Conservation (phyloP, 768 basidiomycete species). For the Tylopilus plumbeoviolaceoides region DNA sequence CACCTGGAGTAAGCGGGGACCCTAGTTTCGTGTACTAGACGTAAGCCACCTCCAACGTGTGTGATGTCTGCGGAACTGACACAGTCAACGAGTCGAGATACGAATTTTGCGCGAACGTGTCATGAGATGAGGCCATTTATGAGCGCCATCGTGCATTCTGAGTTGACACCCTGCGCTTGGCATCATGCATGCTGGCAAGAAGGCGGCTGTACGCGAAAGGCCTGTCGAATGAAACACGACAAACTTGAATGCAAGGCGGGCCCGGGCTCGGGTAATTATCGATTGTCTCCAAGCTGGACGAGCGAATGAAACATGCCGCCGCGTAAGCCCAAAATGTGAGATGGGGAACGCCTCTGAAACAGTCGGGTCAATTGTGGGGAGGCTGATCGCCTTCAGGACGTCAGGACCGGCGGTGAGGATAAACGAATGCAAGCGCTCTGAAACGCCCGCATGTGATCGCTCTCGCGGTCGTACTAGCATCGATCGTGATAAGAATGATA, state of each 20-base stretch:
- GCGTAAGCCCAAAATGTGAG: background rate
- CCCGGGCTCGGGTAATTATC: too few species aligned
- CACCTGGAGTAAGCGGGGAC: background rate
- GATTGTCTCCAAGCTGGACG: background rate
- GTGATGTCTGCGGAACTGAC: background rate
- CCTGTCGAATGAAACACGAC: constrained; percentile 2
- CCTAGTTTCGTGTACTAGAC: background rate
- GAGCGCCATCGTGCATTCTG: background rate
- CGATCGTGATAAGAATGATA: background rate
- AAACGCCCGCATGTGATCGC: constrained; percentile 1
- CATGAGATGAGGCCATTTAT: background rate
- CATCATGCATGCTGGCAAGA: background rate
- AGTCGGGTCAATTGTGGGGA: background rate
- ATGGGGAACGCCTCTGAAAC: background rate
- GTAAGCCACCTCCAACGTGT: constrained; percentile 1
- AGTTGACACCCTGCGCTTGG: background rate
- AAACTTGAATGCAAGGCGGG: background rate
- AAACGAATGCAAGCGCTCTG: background rate
- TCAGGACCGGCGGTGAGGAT: too few species aligned
- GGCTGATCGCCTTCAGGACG: background rate
- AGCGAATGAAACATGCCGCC: background rate
- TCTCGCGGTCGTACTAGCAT: background rate
- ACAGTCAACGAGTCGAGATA: too few species aligned
- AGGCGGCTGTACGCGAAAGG: background rate
- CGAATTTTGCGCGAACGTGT: background rate